A percentile compares a stretch with the other conserved stretches of the same genome.
Evolutionary conservation across 2,329 filamentous ascomycete genomes (phyloP).

Genomic region (Sporothrix dimorphospora): DNA sequence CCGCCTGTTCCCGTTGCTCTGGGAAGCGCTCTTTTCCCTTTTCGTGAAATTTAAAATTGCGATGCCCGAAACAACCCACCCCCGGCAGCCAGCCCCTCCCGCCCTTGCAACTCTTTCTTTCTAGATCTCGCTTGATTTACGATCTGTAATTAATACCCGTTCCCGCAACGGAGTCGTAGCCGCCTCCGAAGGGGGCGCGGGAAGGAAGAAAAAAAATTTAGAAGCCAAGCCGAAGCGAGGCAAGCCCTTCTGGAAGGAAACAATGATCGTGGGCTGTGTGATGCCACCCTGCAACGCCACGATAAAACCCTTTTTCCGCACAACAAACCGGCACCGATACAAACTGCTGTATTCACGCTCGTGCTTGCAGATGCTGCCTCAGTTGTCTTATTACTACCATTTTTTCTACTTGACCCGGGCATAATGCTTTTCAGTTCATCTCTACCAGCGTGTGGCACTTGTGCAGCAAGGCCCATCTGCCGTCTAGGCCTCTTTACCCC

Average conservation of each 20-base stretch:
- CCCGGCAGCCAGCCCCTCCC: background rate
- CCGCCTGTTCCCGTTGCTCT: conserved; percentile 15
- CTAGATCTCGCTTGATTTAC: conserved; percentile 18
- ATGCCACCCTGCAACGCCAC: background rate
- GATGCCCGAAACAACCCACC: conserved; percentile 5
- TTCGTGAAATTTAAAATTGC: conserved; percentile 26
- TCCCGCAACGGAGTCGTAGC: conserved; percentile 17
- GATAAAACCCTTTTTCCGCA: background rate
- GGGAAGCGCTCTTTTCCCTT: conserved; percentile 15
- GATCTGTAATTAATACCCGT: conserved; percentile 21
- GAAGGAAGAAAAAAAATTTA: background rate
- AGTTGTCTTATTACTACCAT: background rate
- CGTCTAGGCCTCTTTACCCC: background rate
- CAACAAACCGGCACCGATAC: background rate
- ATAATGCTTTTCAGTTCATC: background rate
- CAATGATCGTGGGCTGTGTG: background rate
- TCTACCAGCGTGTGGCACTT: background rate
- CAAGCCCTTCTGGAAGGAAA: background rate
- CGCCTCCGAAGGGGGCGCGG: background rate
- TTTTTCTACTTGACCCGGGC: background rate
- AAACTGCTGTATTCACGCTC: background rate
- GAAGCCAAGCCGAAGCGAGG: background rate
- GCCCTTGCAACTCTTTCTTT: background rate
- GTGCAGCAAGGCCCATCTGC: background rate
- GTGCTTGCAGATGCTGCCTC: background rate